phyloP scores from a whole-genome alignment of 2,329 filamentous ascomycete species.

The Monosporascus sp. region DNA sequence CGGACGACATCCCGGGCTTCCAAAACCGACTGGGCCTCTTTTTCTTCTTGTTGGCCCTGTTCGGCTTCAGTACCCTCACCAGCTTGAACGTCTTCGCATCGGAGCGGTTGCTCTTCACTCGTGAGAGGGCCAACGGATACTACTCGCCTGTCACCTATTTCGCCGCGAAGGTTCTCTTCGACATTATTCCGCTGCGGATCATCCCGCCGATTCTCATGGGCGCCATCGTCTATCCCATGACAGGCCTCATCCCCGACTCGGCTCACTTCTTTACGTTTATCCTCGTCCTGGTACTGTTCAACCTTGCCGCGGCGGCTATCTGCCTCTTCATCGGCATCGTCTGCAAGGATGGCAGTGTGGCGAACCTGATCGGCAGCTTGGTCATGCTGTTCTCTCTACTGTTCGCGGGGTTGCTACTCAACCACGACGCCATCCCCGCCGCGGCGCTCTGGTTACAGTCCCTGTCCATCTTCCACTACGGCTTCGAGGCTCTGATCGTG shows the following conservation, averaged over 20 bases:
- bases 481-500: slow-evolving; percentile 92
- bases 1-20: slow-evolving; percentile 94
- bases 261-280: slow-evolving; percentile 88
- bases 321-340: slow-evolving; percentile 96
- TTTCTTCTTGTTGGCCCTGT: slow-evolving; percentile 93
- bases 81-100: slow-evolving; percentile 89
- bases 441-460: slow-evolving; percentile 85
- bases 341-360: slow-evolving; percentile 85
- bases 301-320: slow-evolving; percentile 86
- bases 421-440: slow-evolving; percentile 85
- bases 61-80: slow-evolving; percentile 94
- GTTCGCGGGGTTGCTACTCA: slow-evolving; percentile 89
- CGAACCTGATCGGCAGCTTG: slow-evolving; percentile 87
- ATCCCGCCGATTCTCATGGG: slow-evolving; percentile 94
- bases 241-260: slow-evolving; percentile 76
- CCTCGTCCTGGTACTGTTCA: slow-evolving; percentile 89
- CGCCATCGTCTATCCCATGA: slow-evolving; percentile 96
- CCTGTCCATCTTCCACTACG: slow-evolving; percentile 97
- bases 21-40: slow-evolving; percentile 96
- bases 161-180: slow-evolving; percentile 92
- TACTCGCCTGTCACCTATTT: slow-evolving; percentile 95
- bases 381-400: slow-evolving; percentile 97
- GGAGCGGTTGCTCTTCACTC: slow-evolving; percentile 83
- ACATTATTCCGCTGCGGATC: slow-evolving; percentile 89
- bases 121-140: slow-evolving; percentile 94